Evolutionary conservation across 2,329 filamentous ascomycete species (phyloP).

Genomic region (Hypoxylon sp.): DNA sequence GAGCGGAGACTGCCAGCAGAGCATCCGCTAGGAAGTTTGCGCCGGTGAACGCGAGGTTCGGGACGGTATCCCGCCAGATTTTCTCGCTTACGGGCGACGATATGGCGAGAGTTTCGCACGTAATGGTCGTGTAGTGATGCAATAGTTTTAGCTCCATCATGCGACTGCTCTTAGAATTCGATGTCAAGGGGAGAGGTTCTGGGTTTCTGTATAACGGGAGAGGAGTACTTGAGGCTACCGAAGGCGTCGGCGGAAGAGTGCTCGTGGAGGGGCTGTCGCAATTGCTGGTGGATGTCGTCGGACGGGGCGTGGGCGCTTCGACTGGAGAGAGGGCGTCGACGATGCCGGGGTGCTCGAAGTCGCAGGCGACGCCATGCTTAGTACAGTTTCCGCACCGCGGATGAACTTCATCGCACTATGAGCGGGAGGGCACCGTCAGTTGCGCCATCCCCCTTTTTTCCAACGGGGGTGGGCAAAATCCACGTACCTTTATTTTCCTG

Average conservation of each 20-base stretch:
- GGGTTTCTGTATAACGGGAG: conserved; percentile 53
- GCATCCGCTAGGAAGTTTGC: conserved; percentile 72
- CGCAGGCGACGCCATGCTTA: conserved; percentile 75
- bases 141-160: conserved; percentile 72
- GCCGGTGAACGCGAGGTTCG: conserved; percentile 70
- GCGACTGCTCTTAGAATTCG: conserved; percentile 57
- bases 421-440: conserved; percentile 14
- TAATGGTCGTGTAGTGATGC: conserved; percentile 73
- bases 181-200: conserved; percentile 53
- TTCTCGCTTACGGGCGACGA: conserved; percentile 64
- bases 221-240: conserved; percentile 50
- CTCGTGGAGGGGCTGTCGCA: conserved; percentile 47
- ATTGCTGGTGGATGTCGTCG: conserved; percentile 48
- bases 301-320: conserved; percentile 55
- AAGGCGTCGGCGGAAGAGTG: conserved; percentile 47
- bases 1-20: conserved; percentile 72
- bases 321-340: conserved; percentile 59
- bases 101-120: conserved; percentile 69
- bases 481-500: conserved; percentile 75
- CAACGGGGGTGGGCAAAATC: background rate
- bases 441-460: conserved; percentile 17
- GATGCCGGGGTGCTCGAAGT: conserved; percentile 69
- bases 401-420: conserved; percentile 74
- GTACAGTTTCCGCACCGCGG: conserved; percentile 74
- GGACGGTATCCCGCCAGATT: conserved; percentile 72